Percentiles rank a stretch among this genome's conserved stretches.
Conservation (phyloP, 179 eudicot species). For the Beta lomatogona region DNA sequence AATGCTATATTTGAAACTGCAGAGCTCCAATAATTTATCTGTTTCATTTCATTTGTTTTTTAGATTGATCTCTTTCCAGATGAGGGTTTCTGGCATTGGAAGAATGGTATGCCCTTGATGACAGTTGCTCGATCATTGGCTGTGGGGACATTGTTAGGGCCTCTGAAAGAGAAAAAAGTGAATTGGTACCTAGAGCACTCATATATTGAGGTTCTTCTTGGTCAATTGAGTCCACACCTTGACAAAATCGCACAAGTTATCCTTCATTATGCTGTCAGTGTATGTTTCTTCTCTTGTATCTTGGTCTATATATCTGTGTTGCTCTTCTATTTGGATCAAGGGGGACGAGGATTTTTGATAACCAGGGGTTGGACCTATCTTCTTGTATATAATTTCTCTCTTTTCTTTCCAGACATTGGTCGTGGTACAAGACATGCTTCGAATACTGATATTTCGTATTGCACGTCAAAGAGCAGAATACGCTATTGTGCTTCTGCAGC, state of each 20-base stretch:
- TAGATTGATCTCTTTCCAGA: constrained; percentile 94
- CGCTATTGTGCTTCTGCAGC: constrained; percentile 69
- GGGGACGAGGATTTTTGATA: neutral
- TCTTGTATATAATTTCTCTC: neutral
- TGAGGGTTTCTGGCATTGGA: constrained; percentile 89
- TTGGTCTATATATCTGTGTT: constrained; percentile 5
- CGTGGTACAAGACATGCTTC: constrained; percentile 90
- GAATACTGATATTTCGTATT: constrained; percentile 76
- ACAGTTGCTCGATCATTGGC: constrained; percentile 74
- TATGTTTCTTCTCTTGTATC: constrained; percentile 41
- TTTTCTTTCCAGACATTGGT: constrained; percentile 58
- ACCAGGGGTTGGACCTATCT: neutral
- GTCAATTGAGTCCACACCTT: constrained; percentile 74
- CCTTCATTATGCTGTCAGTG: constrained; percentile 83
- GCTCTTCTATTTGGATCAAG: neutral
- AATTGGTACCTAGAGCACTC: constrained; percentile 80
- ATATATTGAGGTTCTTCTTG: constrained; percentile 54
- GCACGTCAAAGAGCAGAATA: constrained; percentile 60
- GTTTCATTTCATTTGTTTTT: constrained; percentile 8
- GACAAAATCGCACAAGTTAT: constrained; percentile 72
- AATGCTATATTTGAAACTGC: constrained; percentile 1
- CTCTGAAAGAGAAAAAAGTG: constrained; percentile 69
- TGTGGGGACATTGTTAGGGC: constrained; percentile 75
- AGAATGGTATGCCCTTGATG: constrained; percentile 81
- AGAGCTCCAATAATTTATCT: neutral